A percentile compares a stretch with the other conserved stretches of the same genome.
Evolutionary conservation across 257 asterid species (phyloP).

Genomic region (Vinca minor): DNA sequence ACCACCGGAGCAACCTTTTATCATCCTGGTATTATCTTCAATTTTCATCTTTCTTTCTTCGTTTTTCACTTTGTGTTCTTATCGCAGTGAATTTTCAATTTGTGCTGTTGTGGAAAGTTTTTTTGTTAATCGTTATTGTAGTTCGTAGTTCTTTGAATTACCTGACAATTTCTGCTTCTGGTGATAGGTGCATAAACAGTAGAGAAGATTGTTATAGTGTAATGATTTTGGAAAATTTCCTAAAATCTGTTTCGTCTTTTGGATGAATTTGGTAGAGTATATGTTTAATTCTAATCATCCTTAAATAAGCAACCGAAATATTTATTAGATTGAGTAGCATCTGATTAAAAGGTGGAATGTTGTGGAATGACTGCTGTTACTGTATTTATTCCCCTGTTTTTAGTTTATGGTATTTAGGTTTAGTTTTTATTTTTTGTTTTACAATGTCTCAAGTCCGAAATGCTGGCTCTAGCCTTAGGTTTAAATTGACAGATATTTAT

Average conservation of each 20-base stretch:
- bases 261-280: neutral
- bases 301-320: neutral
- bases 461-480: neutral
- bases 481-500: too few species aligned
- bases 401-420: neutral
- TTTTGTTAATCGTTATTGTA: neutral
- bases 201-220: too few species aligned
- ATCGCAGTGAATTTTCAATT: neutral
- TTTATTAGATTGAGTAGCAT: neutral
- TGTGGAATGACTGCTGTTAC: neutral
- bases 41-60: neutral
- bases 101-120: neutral
- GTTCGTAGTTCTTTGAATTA: neutral
- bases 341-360: neutral
- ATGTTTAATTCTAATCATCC: neutral
- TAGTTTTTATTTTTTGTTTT: neutral
- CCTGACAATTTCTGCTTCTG: too few species aligned
- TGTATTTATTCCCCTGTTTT: neutral
- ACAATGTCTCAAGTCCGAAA: too few species aligned
- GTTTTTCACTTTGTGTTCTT: too few species aligned
- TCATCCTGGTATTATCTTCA: conserved; percentile 43
- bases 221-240: too few species aligned
- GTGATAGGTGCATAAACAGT: too few species aligned
- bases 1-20: conserved; percentile 38
- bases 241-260: neutral